phyloP scores from a whole-genome alignment of 1,139 yeast genomes.

The Nakaseomyces bracarensis region DNA sequence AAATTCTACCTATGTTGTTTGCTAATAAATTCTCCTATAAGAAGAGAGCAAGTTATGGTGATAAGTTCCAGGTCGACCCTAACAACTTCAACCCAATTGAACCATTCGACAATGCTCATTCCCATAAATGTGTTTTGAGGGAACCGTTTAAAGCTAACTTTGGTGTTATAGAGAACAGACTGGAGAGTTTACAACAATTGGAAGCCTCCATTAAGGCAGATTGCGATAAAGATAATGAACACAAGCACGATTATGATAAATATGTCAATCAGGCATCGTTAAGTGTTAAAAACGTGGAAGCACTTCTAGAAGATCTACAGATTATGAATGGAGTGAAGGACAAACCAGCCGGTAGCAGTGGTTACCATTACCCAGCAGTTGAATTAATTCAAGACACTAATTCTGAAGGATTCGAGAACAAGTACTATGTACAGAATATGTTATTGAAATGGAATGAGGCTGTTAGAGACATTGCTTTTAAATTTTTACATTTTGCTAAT shows the following conservation, averaged over 20 bases:
- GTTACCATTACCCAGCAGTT: constrained; percentile 16
- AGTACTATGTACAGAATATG: constrained; percentile 72
- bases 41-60: constrained; percentile 49
- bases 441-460: constrained; percentile 72
- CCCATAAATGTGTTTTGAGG: constrained; percentile 62
- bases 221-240: constrained; percentile 9
- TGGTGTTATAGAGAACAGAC: constrained; percentile 21
- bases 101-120: constrained; percentile 40
- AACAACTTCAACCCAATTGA: constrained; percentile 29
- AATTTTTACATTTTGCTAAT: constrained; percentile 53
- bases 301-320: constrained; percentile 36
- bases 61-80: constrained; percentile 33
- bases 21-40: constrained; percentile 74
- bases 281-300: constrained; percentile 27
- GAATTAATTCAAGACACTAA: constrained; percentile 24
- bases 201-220: constrained; percentile 18
- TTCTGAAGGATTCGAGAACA: constrained; percentile 47
- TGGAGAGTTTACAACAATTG: constrained; percentile 21
- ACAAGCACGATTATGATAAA: constrained; percentile 16
- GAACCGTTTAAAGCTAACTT: constrained; percentile 18
- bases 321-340: constrained; percentile 9
- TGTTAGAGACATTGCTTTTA: constrained; percentile 52
- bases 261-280: constrained; percentile 20
- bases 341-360: background rate
- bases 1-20: constrained; percentile 54